Percentiles rank a stretch among this genome's conserved stretches.
Conservation (phyloP, 179 eudicot species). For the Spergularia azorica region DNA sequence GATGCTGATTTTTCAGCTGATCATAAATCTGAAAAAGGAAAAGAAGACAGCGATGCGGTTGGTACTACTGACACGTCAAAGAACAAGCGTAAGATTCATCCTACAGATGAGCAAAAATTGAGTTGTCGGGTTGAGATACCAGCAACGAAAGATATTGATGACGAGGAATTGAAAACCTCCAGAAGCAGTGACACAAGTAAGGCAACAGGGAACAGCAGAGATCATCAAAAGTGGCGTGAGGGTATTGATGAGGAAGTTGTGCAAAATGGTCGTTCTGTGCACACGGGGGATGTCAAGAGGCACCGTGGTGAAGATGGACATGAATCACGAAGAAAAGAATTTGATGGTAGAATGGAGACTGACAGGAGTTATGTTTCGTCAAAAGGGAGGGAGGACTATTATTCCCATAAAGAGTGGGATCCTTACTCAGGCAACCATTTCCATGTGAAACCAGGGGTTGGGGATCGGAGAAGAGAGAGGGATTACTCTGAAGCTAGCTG, state of each 20-base stretch:
- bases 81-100: slow-evolving; percentile 39
- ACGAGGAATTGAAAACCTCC: slow-evolving; percentile 51
- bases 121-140: slow-evolving; percentile 48
- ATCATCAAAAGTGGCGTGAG: slow-evolving; percentile 53
- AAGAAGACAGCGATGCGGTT: slow-evolving; percentile 43
- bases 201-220: slow-evolving; percentile 68
- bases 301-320: slow-evolving; percentile 51
- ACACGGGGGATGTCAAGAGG: slow-evolving; percentile 46
- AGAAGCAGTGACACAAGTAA: slow-evolving; percentile 79
- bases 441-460: slow-evolving; percentile 46
- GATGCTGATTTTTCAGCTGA: slow-evolving; percentile 47
- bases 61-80: slow-evolving; percentile 26
- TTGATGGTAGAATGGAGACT: slow-evolving; percentile 54
- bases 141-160: slow-evolving; percentile 43
- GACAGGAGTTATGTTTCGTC: slow-evolving; percentile 44
- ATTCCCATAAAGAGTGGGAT: slow-evolving; percentile 61
- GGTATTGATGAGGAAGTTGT: slow-evolving; percentile 68
- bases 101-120: slow-evolving; percentile 39
- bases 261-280: slow-evolving; percentile 53
- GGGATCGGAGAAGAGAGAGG: slow-evolving; percentile 68
- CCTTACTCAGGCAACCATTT: slow-evolving; percentile 39
- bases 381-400: slow-evolving; percentile 65
- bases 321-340: slow-evolving; percentile 49
- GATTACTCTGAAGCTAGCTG: slow-evolving; percentile 56
- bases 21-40: slow-evolving; percentile 41